Evolutionary conservation across 129 eudicot species (phyloP), one percentile per base, ranked within the genome.

Genomic region (Silybum marianum): DNA sequence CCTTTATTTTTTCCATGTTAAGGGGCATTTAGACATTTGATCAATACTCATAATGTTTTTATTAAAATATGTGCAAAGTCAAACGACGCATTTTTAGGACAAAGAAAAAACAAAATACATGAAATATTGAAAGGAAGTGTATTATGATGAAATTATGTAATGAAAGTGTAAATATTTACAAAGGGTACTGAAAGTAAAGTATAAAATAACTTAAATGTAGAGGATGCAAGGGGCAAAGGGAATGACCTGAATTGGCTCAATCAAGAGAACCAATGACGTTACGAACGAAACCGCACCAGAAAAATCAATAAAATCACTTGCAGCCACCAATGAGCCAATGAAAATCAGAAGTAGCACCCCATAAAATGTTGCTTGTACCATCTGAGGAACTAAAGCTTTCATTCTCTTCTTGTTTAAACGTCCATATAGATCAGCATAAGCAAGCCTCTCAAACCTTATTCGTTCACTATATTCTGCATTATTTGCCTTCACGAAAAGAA

Each of bases 401-500:
- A 93, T 82, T 81, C 87, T 90, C 88, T 91, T 95, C 86, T 91
- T 95, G 9, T 87, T 79, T 66, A 90, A 83, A 54, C 84, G 86
- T 32, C 82, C 85, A 75, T 79, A 75, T 7, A 91, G 79, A 69
- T 95, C 97, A 69, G 83, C 83, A 86, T 72, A 62, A 82, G 99
- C 98, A 88, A 95, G 97, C 46, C 74, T 83, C 79, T 89, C 84
- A 78, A 95, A 95, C 73, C 92, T 89, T 63, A 86, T 77, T 80
- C 87, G 72, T 85, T 95, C 99, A 54, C 83, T 82, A 76, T 85
- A 66, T 79, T 95, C 99, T 58, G 93, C 93, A 76, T 87, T 89
- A 84, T 90, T 95, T 69, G 97, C 99, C 92, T 95, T 95, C 84
- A 95, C 93, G 83, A 95, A 93, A 34, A 93, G 88, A 68, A 93